These are phyloP conservation scores for Naganishia cerealis DNA, from an alignment of 1,284 basidiomycete genomes.

Conservation along the genomic window DNA sequence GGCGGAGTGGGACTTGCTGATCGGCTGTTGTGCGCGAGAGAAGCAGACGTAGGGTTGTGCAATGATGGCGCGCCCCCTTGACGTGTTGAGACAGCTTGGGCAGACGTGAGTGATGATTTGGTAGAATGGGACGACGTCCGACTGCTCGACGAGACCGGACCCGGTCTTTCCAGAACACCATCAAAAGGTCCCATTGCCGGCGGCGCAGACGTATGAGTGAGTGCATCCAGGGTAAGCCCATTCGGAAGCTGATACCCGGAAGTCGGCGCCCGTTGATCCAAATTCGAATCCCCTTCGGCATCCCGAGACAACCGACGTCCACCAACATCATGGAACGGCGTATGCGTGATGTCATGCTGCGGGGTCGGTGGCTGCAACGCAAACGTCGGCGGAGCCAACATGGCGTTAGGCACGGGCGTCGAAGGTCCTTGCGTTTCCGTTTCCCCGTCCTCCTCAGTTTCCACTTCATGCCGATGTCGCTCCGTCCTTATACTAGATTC, in stretches of 20 bases:
- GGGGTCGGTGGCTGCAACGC: conserved; percentile 33
- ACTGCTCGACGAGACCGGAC: not conserved
- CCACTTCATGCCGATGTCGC: not conserved
- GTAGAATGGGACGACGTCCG: conserved; percentile 18
- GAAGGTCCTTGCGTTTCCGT: conserved; percentile 7
- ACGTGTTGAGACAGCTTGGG: not conserved
- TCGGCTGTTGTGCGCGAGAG: not conserved
- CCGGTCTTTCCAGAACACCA: not conserved
- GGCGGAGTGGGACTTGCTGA: conserved; percentile 22
- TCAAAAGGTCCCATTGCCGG: not conserved
- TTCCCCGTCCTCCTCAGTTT: not conserved
- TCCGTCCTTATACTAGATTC: not conserved
- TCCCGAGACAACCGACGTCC: not conserved
- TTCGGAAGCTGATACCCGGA: not conserved
- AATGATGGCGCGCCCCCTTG: not conserved
- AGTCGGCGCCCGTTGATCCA: not conserved
- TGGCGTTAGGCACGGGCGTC: not conserved
- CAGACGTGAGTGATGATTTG: not conserved
- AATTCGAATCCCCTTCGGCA: not conserved
- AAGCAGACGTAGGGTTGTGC: not conserved
- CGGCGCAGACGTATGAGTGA: not conserved
- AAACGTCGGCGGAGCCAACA: conserved; percentile 22
- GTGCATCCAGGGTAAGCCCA: not conserved
- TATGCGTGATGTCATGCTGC: conserved; percentile 16
- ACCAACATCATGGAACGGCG: conserved; percentile 4